Percentiles rank a stretch among this genome's conserved stretches.
phyloP scores from a whole-genome alignment of 1,284 basidiomycete species.

The Irpex sp. region DNA sequence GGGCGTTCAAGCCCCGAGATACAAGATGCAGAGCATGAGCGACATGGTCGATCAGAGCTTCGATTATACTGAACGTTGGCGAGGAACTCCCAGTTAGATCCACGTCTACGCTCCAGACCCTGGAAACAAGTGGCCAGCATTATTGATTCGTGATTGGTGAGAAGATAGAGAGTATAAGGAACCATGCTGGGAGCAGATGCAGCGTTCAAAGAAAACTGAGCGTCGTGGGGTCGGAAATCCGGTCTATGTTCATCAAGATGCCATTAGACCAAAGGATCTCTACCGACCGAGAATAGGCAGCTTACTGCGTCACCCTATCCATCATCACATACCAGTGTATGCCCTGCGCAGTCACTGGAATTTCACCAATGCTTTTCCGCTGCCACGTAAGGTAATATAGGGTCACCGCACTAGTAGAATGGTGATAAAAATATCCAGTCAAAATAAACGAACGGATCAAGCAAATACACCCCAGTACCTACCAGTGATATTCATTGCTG shows the following conservation, averaged over 20 bases:
- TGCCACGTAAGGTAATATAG: background rate
- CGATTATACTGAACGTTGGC: background rate
- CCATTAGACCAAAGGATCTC: background rate
- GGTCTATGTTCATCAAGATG: background rate
- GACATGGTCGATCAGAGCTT: background rate
- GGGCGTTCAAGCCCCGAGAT: background rate
- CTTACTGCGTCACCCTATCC: background rate
- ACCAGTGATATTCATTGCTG: background rate
- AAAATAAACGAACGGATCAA: background rate
- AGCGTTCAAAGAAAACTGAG: background rate
- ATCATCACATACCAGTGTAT: background rate
- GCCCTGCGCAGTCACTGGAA: background rate
- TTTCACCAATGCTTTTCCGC: background rate
- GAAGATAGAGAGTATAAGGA: background rate
- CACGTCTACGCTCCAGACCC: background rate
- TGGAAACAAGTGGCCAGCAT: background rate
- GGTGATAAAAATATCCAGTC: background rate
- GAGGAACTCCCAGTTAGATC: background rate
- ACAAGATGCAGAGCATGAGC: background rate
- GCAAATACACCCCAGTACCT: background rate
- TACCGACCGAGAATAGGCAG: background rate
- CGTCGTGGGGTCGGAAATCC: background rate
- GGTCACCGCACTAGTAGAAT: background rate
- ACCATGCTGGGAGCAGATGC: background rate
- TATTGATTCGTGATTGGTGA: background rate